phyloP scores from a whole-genome alignment of 2,329 filamentous ascomycete species.

The Stachybotrys elegans region DNA sequence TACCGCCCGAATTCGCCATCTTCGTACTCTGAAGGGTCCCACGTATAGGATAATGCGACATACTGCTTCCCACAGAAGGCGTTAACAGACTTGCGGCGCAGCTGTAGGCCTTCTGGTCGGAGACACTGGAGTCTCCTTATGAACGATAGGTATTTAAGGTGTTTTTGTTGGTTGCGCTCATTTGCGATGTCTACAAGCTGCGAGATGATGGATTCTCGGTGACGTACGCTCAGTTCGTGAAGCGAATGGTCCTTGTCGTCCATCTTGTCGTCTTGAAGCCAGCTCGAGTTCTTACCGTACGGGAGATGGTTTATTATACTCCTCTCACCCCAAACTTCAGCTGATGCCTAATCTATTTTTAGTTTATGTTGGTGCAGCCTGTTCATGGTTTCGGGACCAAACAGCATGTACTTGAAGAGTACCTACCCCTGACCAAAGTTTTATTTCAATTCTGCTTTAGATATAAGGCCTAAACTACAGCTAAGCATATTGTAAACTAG shows the following conservation, averaged over 20 bases:
- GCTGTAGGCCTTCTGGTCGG: neutral
- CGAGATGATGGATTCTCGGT: slow-evolving; percentile 9
- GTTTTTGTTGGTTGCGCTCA: slow-evolving; percentile 9
- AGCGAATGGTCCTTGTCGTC: slow-evolving; percentile 11
- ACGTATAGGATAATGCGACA: slow-evolving; percentile 19
- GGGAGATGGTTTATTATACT: too few relatives aligned
- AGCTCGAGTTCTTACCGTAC: too few relatives aligned
- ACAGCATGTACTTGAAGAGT: too few relatives aligned
- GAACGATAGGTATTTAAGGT: slow-evolving; percentile 7
- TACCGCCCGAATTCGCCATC: slow-evolving; percentile 9
- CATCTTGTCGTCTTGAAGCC: too few relatives aligned
- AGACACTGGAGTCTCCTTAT: slow-evolving; percentile 1
- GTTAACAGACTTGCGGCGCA: slow-evolving; percentile 4
- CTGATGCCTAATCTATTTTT: too few relatives aligned
- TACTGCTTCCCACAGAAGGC: slow-evolving; percentile 9
- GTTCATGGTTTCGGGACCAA: too few relatives aligned
- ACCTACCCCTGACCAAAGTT: too few relatives aligned
- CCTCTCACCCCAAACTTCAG: too few relatives aligned
- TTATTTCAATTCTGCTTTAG: too few relatives aligned
- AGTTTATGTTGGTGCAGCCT: too few relatives aligned
- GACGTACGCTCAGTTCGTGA: slow-evolving; percentile 6
- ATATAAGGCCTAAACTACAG: too few relatives aligned
- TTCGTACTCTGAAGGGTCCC: slow-evolving; percentile 14
- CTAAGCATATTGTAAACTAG: too few relatives aligned
- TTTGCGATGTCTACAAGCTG: slow-evolving; percentile 12